A percentile compares a stretch with the other conserved stretches of the same genome.
Evolutionary conservation across 345 rosid species (phyloP).

Genomic region (Sapria himalayana): DNA sequence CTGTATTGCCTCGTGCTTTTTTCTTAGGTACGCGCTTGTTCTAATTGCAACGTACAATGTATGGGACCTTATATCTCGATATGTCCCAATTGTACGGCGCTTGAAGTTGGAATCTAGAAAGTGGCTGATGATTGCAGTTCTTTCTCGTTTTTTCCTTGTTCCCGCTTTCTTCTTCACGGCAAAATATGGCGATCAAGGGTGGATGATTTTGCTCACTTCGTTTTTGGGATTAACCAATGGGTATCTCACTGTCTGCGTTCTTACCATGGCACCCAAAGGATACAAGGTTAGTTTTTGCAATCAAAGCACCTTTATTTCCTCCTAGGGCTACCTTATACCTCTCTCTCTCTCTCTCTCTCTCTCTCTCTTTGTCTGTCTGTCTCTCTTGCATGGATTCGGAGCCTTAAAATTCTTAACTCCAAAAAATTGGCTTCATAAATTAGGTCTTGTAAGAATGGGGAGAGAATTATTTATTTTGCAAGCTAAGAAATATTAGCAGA

Average conservation of each 20-base stretch:
- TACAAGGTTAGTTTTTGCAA: slow-evolving; percentile 38
- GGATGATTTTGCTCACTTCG: slow-evolving; percentile 61
- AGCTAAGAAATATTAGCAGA: too few relatives aligned
- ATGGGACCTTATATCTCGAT: slow-evolving; percentile 51
- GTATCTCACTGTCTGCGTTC: slow-evolving; percentile 61
- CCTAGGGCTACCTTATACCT: not conserved
- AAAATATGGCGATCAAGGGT: slow-evolving; percentile 72
- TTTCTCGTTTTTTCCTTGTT: slow-evolving; percentile 36
- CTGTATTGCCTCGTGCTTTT: not conserved
- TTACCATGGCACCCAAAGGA: slow-evolving; percentile 66
- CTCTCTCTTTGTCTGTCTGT: too few relatives aligned
- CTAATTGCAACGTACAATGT: slow-evolving; percentile 41
- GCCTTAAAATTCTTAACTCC: too few relatives aligned
- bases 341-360: not conserved
- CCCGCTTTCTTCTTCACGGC: slow-evolving; percentile 85
- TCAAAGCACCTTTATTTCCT: too few relatives aligned
- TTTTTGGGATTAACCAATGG: slow-evolving; percentile 63
- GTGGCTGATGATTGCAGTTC: slow-evolving; percentile 23
- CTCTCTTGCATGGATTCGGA: too few relatives aligned
- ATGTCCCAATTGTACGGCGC: slow-evolving; percentile 32
- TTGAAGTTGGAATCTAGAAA: slow-evolving; percentile 53
- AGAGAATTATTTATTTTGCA: too few relatives aligned
- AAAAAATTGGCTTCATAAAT: too few relatives aligned
- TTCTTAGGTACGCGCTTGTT: slow-evolving; percentile 59
- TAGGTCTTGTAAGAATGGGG: too few relatives aligned